Conservation (phyloP, 2,329 filamentous ascomycete species). For the Xylariaceae sp. region DNA sequence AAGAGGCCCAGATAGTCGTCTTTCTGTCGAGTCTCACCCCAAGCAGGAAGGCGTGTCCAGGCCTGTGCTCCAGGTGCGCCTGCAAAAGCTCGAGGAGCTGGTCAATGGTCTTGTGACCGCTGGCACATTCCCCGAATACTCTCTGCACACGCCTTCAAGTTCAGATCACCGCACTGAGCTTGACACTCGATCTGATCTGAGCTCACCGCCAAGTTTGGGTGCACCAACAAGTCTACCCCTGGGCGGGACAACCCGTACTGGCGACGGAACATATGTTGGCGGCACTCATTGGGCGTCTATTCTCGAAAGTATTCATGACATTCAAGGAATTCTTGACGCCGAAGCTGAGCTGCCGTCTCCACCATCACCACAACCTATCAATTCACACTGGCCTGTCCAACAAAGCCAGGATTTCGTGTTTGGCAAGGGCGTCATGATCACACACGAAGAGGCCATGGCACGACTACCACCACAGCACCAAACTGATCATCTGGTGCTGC, state of each 20-base stretch:
- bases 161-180: constrained; percentile 27
- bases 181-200: constrained; percentile 29
- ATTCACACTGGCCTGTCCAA: constrained; percentile 12
- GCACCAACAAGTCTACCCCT: constrained; percentile 17
- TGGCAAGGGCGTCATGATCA: constrained; percentile 26
- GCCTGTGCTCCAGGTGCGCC: constrained; percentile 32
- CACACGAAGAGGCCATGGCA: constrained; percentile 31
- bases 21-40: constrained; percentile 24
- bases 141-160: constrained; percentile 26
- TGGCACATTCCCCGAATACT: constrained; percentile 16
- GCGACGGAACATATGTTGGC: constrained; percentile 32
- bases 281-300: constrained; percentile 34
- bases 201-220: constrained; percentile 25
- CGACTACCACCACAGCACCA: constrained; percentile 29
- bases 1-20: constrained; percentile 29
- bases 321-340: constrained; percentile 31
- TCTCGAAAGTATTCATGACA: constrained; percentile 35
- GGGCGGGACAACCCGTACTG: constrained; percentile 16
- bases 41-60: constrained; percentile 28
- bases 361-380: constrained; percentile 27
- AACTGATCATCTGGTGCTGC: constrained; percentile 31
- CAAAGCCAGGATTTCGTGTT: constrained; percentile 27
- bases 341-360: constrained; percentile 23
- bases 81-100: constrained; percentile 36
- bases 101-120: constrained; percentile 31